These are phyloP conservation scores for Hemileccinum rubropunctum DNA, from an alignment of 768 basidiomycete genomes.

Conservation along the genomic window DNA sequence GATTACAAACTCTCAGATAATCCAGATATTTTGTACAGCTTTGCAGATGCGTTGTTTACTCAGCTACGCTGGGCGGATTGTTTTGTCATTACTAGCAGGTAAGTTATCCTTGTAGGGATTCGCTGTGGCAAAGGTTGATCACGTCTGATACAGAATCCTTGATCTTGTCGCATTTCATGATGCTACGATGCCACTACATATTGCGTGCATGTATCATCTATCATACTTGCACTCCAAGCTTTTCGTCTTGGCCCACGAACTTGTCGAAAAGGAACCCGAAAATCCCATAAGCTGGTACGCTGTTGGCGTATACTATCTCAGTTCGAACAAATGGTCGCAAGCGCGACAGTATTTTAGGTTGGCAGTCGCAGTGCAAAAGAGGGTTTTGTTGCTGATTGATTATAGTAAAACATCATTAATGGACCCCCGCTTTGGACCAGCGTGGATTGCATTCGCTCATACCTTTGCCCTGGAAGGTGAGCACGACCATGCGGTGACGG, in stretches of 20 bases:
- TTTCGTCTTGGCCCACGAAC: conserved; percentile 94
- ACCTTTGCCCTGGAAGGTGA: conserved; percentile 97
- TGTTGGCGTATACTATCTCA: conserved; percentile 95
- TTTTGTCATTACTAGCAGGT: conserved; percentile 84
- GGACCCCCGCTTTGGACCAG: conserved; percentile 94
- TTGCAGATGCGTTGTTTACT: conserved; percentile 86
- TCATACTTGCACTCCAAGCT: conserved; percentile 88
- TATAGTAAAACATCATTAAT: conserved; percentile 91
- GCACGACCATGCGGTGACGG: conserved; percentile 97
- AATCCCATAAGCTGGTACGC: conserved; percentile 97
- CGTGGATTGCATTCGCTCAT: conserved; percentile 98
- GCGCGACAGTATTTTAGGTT: conserved; percentile 95
- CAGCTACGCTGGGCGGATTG: conserved; percentile 95
- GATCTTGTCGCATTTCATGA: conserved; percentile 82
- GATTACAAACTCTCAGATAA: conserved; percentile 88
- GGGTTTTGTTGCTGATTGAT: conserved; percentile 7
- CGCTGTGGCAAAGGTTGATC: background rate
- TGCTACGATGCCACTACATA: conserved; percentile 88
- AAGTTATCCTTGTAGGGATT: conserved; percentile 2
- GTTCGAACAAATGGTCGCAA: conserved; percentile 82
- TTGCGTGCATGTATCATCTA: conserved; percentile 98
- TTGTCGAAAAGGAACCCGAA: conserved; percentile 93
- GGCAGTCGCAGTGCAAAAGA: conserved; percentile 10
- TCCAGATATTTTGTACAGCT: conserved; percentile 86
- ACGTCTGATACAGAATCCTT: conserved; percentile 60